Percentiles rank a stretch among this genome's conserved stretches.
phyloP scores from a whole-genome alignment of 2,329 filamentous ascomycete genomes.

The Diaporthe velutina region DNA sequence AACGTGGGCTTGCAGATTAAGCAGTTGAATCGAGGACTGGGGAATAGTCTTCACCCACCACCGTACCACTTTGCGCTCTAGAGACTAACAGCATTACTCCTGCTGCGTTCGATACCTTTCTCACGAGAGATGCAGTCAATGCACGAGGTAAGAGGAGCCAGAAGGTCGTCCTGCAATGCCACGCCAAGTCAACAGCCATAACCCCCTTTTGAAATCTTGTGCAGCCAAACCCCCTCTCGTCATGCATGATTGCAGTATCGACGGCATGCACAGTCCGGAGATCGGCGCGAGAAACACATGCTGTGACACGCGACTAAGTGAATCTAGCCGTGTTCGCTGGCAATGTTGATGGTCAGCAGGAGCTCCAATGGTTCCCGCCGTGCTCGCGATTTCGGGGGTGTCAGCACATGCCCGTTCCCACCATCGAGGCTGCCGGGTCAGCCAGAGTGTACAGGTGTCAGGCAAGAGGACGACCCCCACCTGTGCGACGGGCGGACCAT shows the following conservation, averaged over 20 bases:
- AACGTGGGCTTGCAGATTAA: not conserved
- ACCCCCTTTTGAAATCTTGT: conserved; percentile 13
- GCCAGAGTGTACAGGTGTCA: conserved; percentile 12
- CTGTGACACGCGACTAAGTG: conserved; percentile 25
- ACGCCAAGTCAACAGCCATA: not conserved
- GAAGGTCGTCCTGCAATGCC: not conserved
- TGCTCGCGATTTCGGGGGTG: conserved; percentile 14
- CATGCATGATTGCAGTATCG: conserved; percentile 21
- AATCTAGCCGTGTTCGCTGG: conserved; percentile 17
- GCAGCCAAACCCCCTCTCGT: conserved; percentile 6
- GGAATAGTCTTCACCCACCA: not conserved
- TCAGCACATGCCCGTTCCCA: conserved; percentile 18
- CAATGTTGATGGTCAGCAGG: conserved; percentile 21
- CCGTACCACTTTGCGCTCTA: not conserved
- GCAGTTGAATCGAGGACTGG: not conserved
- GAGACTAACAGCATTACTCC: not conserved
- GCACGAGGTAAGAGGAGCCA: not conserved
- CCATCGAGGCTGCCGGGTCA: conserved; percentile 10
- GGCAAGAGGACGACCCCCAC: conserved; percentile 1
- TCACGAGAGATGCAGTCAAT: not conserved
- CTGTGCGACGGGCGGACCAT: not conserved
- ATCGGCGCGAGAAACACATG: conserved; percentile 32
- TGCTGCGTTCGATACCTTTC: not conserved
- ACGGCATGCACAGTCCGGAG: conserved; percentile 14
- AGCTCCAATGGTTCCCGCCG: conserved; percentile 11